Conservation (phyloP, 2,329 filamentous ascomycete species). For the Phaeosphaeriaceae sp. region DNA sequence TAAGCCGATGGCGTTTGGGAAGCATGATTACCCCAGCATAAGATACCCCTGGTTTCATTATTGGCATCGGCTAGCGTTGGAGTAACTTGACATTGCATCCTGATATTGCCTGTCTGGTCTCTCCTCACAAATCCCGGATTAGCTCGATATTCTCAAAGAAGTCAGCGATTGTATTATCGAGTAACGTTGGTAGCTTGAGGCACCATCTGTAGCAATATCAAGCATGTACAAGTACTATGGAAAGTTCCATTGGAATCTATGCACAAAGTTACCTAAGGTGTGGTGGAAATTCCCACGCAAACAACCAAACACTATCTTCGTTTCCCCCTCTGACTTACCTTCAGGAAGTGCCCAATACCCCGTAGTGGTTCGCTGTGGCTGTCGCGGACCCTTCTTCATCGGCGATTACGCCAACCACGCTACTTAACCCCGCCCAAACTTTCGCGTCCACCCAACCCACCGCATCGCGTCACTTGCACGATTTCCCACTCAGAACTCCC, state of each 20-base stretch:
- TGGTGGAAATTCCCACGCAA: too few species aligned
- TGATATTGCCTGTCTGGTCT: background rate
- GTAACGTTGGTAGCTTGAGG: background rate
- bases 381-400: too few species aligned
- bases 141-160: background rate
- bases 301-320: too few species aligned
- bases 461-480: slow-evolving; percentile 1
- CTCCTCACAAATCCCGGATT: background rate
- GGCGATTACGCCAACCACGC: slow-evolving; percentile 8
- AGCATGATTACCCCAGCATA: background rate
- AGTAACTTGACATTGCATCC: background rate
- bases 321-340: too few species aligned
- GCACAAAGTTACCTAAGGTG: too few species aligned
- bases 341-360: too few species aligned
- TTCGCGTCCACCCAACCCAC: slow-evolving; percentile 9
- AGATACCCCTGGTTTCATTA: background rate
- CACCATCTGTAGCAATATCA: background rate
- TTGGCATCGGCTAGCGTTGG: background rate
- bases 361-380: too few species aligned
- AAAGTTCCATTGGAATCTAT: background rate
- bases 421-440: slow-evolving; percentile 32
- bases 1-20: background rate
- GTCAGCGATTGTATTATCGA: background rate
- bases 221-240: background rate
- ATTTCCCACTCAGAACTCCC: background rate